Conservation (phyloP, 345 rosid genomes). For the Brassica incana region DNA sequence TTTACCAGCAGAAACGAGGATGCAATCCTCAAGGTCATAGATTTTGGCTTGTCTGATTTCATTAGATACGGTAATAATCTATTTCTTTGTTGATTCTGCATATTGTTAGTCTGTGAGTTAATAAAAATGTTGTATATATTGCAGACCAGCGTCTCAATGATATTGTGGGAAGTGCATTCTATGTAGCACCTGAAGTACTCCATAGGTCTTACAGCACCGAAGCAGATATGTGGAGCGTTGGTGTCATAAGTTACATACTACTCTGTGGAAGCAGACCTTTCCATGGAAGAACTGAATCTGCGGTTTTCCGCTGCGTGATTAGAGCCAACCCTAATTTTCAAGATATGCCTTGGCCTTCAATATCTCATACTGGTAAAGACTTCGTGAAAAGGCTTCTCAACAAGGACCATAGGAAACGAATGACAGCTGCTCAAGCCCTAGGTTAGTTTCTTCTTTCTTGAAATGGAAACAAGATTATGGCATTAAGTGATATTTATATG, state of each 20-base stretch:
- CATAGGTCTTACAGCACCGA: constrained; percentile 93
- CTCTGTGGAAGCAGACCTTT: constrained; percentile 98
- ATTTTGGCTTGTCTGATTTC: constrained; percentile 94
- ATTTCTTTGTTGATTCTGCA: background rate
- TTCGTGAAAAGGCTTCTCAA: constrained; percentile 89
- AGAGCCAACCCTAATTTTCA: constrained; percentile 86
- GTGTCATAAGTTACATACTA: constrained; percentile 85
- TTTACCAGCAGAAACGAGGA: constrained; percentile 75
- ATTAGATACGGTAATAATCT: constrained; percentile 61
- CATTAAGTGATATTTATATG: background rate
- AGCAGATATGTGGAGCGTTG: constrained; percentile 98
- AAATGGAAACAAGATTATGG: constrained; percentile 23
- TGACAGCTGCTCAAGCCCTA: constrained; percentile 95
- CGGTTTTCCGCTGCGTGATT: constrained; percentile 90
- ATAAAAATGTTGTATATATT: constrained; percentile 3
- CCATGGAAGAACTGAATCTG: constrained; percentile 93
- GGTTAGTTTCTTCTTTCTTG: constrained; percentile 43
- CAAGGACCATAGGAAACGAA: constrained; percentile 96
- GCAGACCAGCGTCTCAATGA: constrained; percentile 94
- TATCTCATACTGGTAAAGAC: constrained; percentile 82
- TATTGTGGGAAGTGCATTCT: constrained; percentile 96
- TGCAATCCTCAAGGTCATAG: constrained; percentile 87
- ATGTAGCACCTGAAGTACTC: constrained; percentile 98
- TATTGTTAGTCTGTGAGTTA: background rate
- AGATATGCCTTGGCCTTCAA: constrained; percentile 91